Percentiles rank a stretch among this genome's conserved stretches.
Conservation (phyloP, 345 rosid species). For the Zanthoxylum bungeanum region DNA sequence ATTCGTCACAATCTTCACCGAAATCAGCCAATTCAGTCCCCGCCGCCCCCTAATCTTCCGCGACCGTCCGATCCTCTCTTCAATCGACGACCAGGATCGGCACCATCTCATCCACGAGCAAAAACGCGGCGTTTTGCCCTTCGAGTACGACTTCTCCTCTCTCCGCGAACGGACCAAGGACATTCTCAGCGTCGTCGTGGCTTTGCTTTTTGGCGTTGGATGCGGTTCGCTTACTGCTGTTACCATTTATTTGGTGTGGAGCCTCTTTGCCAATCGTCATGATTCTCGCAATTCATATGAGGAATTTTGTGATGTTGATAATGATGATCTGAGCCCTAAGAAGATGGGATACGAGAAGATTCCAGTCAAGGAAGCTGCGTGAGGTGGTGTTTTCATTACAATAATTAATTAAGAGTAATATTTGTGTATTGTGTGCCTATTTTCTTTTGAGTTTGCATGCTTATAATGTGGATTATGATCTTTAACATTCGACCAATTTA, state of each 20-base stretch:
- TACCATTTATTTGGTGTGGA: conserved; percentile 86
- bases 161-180: conserved; percentile 80
- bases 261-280: conserved; percentile 50
- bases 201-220: conserved; percentile 84
- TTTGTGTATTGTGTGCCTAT: conserved; percentile 7
- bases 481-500: not conserved
- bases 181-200: conserved; percentile 82
- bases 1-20: conserved; percentile 60
- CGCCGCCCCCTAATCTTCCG: conserved; percentile 17
- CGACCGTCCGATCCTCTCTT: conserved; percentile 34
- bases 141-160: conserved; percentile 48
- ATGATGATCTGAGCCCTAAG: conserved; percentile 42
- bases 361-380: conserved; percentile 45
- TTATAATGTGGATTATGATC: conserved; percentile 9
- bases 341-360: conserved; percentile 76
- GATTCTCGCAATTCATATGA: conserved; percentile 27
- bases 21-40: conserved; percentile 42
- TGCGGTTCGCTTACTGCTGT: conserved; percentile 95
- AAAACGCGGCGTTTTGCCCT: conserved; percentile 23
- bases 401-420: not conserved
- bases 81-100: conserved; percentile 12
- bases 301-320: conserved; percentile 24
- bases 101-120: conserved; percentile 19
- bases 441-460: not conserved
- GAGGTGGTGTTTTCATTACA: conserved; percentile 9